phyloP scores from a whole-genome alignment of 2,329 filamentous ascomycete species.

The Raffaelea ambrosiae region DNA sequence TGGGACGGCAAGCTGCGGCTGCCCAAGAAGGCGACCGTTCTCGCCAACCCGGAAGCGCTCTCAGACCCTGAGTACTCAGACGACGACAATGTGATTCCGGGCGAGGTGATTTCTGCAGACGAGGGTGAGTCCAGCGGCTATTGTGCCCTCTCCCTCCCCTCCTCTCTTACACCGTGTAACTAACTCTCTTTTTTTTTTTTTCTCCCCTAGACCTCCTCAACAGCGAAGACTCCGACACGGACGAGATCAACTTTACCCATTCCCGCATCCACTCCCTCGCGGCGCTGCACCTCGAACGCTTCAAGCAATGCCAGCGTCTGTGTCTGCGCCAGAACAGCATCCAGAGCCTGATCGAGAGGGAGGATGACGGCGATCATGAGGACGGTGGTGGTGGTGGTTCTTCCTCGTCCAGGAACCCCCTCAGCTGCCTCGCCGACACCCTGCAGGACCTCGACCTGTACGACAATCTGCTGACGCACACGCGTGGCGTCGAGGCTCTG shows the following conservation, averaged over 20 bases:
- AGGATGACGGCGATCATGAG: neutral
- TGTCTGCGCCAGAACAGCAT: slow-evolving; percentile 93
- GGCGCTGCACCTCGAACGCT: slow-evolving; percentile 73
- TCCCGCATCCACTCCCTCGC: slow-evolving; percentile 72
- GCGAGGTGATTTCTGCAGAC: slow-evolving; percentile 71
- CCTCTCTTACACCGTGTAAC: neutral
- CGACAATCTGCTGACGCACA: slow-evolving; percentile 86
- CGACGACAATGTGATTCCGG: slow-evolving; percentile 56
- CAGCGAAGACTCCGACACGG: slow-evolving; percentile 48
- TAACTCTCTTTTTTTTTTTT: neutral
- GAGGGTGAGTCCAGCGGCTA: slow-evolving; percentile 60
- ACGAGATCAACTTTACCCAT: slow-evolving; percentile 88
- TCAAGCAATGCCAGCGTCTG: slow-evolving; percentile 64
- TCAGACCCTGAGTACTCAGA: slow-evolving; percentile 81
- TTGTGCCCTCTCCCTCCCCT: neutral
- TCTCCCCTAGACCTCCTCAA: slow-evolving; percentile 45
- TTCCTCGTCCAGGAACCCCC: slow-evolving; percentile 15
- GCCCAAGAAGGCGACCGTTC: slow-evolving; percentile 49
- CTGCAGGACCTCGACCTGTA: slow-evolving; percentile 87
- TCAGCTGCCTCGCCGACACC: slow-evolving; percentile 54
- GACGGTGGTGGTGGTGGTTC: neutral
- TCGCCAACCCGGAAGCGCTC: slow-evolving; percentile 73
- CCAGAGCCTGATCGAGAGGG: slow-evolving; percentile 52
- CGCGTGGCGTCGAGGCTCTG: slow-evolving; percentile 74
- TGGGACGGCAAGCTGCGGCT: slow-evolving; percentile 81